Percentiles rank a stretch among this genome's conserved stretches.
Evolutionary conservation across 495 filamentous ascomycete species (phyloP).

Genomic region (Aspergillus incahuasiensis): DNA sequence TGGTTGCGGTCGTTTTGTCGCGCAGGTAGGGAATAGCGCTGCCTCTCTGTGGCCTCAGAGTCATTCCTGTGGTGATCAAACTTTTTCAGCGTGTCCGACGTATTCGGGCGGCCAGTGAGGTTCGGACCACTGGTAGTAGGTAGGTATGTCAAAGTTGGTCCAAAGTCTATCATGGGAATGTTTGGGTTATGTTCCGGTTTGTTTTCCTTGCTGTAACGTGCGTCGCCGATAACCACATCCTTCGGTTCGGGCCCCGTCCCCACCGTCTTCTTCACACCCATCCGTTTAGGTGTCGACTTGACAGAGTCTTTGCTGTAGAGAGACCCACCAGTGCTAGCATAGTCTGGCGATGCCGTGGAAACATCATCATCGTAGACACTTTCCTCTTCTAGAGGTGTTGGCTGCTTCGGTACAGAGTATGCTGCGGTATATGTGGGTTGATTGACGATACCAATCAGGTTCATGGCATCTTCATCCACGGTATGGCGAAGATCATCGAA

Average conservation of each 20-base stretch:
- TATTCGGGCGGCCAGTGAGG: constrained; percentile 32
- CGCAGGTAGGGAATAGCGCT: constrained; percentile 23
- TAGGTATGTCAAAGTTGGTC: constrained; percentile 66
- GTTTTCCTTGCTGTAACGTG: constrained; percentile 45
- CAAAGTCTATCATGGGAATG: constrained; percentile 81
- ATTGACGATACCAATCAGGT: constrained; percentile 36
- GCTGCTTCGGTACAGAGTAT: constrained; percentile 27
- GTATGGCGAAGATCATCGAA: constrained; percentile 61
- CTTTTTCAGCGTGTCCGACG: constrained; percentile 35
- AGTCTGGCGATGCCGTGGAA: constrained; percentile 51
- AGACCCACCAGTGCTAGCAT: constrained; percentile 66
- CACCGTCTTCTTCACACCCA: constrained; percentile 78
- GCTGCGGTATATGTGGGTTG: constrained; percentile 17
- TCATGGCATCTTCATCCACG: constrained; percentile 61
- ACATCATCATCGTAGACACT: constrained; percentile 47
- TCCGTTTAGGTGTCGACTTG: constrained; percentile 62
- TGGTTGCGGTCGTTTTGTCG: constrained; percentile 29
- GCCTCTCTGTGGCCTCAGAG: constrained; percentile 33
- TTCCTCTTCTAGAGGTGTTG: constrained; percentile 32
- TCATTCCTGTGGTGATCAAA: constrained; percentile 37
- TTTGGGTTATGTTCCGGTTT: constrained; percentile 35
- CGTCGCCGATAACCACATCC: constrained; percentile 57
- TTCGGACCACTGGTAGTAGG: constrained; percentile 46
- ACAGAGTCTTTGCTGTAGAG: constrained; percentile 54
- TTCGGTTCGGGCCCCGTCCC: constrained; percentile 52